Evolutionary conservation across 2,329 filamentous ascomycete species (phyloP).

Genomic region (Alternaria consortialis): DNA sequence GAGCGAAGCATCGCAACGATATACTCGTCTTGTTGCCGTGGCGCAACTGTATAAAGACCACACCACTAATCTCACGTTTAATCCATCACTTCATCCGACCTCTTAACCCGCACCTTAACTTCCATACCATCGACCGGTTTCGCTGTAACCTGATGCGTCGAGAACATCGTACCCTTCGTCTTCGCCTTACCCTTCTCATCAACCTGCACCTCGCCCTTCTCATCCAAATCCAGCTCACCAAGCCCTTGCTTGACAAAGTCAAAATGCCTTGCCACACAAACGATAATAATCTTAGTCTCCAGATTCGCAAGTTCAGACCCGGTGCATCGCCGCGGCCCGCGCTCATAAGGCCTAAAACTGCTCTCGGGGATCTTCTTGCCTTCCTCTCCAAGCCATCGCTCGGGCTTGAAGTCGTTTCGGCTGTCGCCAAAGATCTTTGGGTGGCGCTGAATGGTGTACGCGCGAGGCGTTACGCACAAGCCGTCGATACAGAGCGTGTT

Average conservation of each 20-base stretch:
- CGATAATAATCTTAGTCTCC: constrained; percentile 61
- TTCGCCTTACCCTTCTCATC: constrained; percentile 10
- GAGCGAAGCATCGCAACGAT: background rate
- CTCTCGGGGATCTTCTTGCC: constrained; percentile 48
- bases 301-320: constrained; percentile 64
- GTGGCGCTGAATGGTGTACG: constrained; percentile 29
- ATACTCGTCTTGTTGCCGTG: too few relatives aligned
- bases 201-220: constrained; percentile 7
- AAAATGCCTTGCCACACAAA: constrained; percentile 58
- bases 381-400: constrained; percentile 25
- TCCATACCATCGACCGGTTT: constrained; percentile 28
- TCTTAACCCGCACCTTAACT: constrained; percentile 13
- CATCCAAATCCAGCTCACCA: constrained; percentile 27
- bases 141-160: constrained; percentile 20
- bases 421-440: constrained; percentile 24
- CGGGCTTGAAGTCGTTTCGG: constrained; percentile 34
- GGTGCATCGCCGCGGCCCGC: constrained; percentile 63
- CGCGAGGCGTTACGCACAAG: constrained; percentile 18
- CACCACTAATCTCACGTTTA: rapidly evolving
- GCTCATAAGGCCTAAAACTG: constrained; percentile 63
- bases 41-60: rapidly evolving
- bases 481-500: constrained; percentile 20
- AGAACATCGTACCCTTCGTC: constrained; percentile 19
- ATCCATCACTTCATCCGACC: background rate
- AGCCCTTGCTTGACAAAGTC: constrained; percentile 51